These are phyloP conservation scores for Sporodiniella umbellata DNA, from an alignment of 371 early-diverging fungal genomes.

Conservation along the genomic window DNA sequence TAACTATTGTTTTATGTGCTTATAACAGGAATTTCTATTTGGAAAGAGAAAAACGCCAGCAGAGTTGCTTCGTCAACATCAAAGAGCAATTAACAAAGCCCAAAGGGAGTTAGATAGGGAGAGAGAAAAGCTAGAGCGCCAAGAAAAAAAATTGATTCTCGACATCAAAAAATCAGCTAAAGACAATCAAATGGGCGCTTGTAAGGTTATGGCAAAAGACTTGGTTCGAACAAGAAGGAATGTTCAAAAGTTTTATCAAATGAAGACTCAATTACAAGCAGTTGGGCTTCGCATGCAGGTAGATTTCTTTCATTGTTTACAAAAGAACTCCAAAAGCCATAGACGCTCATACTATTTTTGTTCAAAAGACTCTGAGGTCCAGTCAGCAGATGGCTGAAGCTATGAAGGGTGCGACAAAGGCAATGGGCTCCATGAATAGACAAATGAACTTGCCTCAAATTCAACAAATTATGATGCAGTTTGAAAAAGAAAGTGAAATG, in stretches of 20 bases:
- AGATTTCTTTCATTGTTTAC: too few species aligned
- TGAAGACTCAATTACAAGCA: conserved; percentile 93
- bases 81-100: conserved; percentile 83
- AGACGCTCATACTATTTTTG: too few species aligned
- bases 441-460: conserved; percentile 91
- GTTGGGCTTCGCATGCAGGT: conserved; percentile 91
- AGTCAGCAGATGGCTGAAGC: conserved; percentile 96
- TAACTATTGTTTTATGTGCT: too few species aligned
- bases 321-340: too few species aligned
- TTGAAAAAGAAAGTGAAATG: conserved; percentile 89
- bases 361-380: conserved; percentile 75
- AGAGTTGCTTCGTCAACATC: conserved; percentile 89
- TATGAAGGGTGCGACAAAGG: conserved; percentile 93
- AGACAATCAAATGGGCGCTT: conserved; percentile 87
- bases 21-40: conserved; percentile 61
- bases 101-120: conserved; percentile 95
- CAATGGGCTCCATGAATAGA: conserved; percentile 96
- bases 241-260: conserved; percentile 93
- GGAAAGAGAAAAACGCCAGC: conserved; percentile 78
- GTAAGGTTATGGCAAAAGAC: conserved; percentile 97
- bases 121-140: conserved; percentile 81
- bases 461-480: conserved; percentile 95
- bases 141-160: conserved; percentile 91
- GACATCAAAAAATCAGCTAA: conserved; percentile 94
- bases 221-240: conserved; percentile 91